Percentiles rank a stretch among this genome's conserved stretches.
phyloP scores from a whole-genome alignment of 208 protist species.

The Leishmania tropica region DNA sequence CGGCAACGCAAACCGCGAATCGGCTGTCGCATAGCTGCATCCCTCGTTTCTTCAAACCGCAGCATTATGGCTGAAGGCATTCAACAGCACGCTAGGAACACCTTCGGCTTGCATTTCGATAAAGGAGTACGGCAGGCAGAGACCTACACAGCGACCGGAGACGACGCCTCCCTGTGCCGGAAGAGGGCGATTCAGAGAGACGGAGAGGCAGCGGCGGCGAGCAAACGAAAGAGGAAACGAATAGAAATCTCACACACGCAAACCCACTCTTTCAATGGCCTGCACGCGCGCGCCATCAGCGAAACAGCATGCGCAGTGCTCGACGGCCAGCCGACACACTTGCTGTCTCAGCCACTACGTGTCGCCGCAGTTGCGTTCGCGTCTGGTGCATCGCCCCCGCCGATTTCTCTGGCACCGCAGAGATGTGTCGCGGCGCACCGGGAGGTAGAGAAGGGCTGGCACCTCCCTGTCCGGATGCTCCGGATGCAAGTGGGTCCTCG shows the following conservation, averaged over 20 bases:
- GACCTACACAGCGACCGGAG: neutral
- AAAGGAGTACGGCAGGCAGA: neutral
- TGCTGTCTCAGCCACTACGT: neutral
- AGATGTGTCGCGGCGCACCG: neutral
- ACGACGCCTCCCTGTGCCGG: neutral
- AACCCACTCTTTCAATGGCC: neutral
- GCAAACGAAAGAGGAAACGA: neutral
- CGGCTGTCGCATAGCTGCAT: neutral
- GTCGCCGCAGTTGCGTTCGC: conserved; percentile 9
- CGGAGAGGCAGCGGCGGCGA: neutral
- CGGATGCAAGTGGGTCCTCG: neutral
- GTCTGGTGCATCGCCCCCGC: conserved; percentile 26
- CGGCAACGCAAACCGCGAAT: neutral
- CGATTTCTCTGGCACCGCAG: conserved; percentile 16
- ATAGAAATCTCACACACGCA: neutral
- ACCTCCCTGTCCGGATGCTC: neutral
- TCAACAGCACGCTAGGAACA: neutral
- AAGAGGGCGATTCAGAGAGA: neutral
- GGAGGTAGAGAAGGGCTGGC: neutral
- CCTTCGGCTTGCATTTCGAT: neutral
- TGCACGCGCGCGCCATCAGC: neutral
- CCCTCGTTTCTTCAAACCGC: neutral
- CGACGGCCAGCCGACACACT: neutral
- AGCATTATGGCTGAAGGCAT: neutral
- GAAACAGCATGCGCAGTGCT: neutral